A percentile compares a stretch with the other conserved stretches of the same genome.
Evolutionary conservation across 1,139 yeast genomes (phyloP).

Genomic region (Sugiyamaella novakii): DNA sequence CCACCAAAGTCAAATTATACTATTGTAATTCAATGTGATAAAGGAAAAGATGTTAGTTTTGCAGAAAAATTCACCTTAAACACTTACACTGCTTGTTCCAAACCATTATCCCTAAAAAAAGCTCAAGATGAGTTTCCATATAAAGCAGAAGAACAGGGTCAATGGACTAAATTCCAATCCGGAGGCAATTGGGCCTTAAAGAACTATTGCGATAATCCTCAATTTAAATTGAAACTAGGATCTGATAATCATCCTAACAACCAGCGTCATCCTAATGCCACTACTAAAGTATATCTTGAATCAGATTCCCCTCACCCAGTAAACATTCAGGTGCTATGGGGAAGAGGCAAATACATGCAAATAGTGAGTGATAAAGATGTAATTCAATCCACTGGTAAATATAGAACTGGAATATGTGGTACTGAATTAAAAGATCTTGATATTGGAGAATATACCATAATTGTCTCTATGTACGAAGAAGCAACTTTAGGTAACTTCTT

Average conservation of each 20-base stretch:
- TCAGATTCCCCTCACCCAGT: slow-evolving; percentile 42
- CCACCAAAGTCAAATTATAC: slow-evolving; percentile 34
- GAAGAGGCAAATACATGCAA: slow-evolving; percentile 34
- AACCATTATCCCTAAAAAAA: slow-evolving; percentile 37
- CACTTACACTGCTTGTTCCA: slow-evolving; percentile 41
- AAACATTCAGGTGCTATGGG: slow-evolving; percentile 41
- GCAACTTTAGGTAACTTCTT: slow-evolving; percentile 10
- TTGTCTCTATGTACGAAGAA: slow-evolving; percentile 41
- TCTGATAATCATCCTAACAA: slow-evolving; percentile 20
- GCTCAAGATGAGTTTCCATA: slow-evolving; percentile 40
- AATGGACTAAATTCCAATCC: slow-evolving; percentile 52
- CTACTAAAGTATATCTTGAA: slow-evolving; percentile 34
- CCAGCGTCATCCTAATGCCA: not conserved
- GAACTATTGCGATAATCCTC: slow-evolving; percentile 64
- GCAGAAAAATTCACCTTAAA: slow-evolving; percentile 44
- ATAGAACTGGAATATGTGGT: slow-evolving; percentile 37
- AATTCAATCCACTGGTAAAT: slow-evolving; percentile 42
- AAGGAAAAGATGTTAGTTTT: not conserved
- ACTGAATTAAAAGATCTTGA: slow-evolving; percentile 45
- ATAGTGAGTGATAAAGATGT: slow-evolving; percentile 40
- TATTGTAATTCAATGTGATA: slow-evolving; percentile 33
- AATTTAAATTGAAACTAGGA: slow-evolving; percentile 47
- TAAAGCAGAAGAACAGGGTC: slow-evolving; percentile 42
- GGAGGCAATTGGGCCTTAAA: slow-evolving; percentile 63
- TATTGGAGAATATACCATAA: slow-evolving; percentile 41